Percentiles rank a stretch among this genome's conserved stretches.
These are phyloP conservation scores for Sphaerulina populicola DNA, from an alignment of 2,329 filamentous ascomycete species.

Conservation along the genomic window DNA sequence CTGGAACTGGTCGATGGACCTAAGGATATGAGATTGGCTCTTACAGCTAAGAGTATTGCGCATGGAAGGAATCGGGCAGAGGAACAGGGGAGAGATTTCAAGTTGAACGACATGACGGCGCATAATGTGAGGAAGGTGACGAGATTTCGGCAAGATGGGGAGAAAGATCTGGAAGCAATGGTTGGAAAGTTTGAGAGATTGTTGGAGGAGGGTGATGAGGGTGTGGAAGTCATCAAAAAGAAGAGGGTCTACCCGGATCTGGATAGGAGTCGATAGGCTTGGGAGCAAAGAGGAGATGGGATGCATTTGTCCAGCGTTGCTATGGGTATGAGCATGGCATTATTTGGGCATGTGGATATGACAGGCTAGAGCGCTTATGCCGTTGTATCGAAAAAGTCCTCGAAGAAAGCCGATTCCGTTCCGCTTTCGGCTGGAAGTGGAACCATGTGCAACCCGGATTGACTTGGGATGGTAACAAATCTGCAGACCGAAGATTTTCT, in stretches of 20 bases:
- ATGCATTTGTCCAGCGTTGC: too few relatives aligned
- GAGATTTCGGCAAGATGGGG: slow-evolving; percentile 58
- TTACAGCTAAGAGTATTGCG: slow-evolving; percentile 80
- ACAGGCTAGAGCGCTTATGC: too few relatives aligned
- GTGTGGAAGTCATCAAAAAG: slow-evolving; percentile 30
- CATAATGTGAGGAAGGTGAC: slow-evolving; percentile 80
- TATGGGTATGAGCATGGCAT: too few relatives aligned
- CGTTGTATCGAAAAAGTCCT: too few relatives aligned
- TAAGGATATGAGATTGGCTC: slow-evolving; percentile 85
- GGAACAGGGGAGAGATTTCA: slow-evolving; percentile 42
- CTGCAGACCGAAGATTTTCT: too few relatives aligned
- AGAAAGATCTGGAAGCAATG: slow-evolving; percentile 57
- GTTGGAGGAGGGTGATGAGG: slow-evolving; percentile 29
- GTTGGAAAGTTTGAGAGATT: slow-evolving; percentile 40
- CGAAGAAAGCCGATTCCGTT: too few relatives aligned
- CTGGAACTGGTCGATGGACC: slow-evolving; percentile 92
- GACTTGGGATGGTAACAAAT: too few relatives aligned
- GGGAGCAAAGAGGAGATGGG: too few relatives aligned
- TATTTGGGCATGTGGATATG: too few relatives aligned
- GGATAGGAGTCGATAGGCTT: slow-evolving; percentile 2
- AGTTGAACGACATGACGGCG: slow-evolving; percentile 61
- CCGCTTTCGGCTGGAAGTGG: too few relatives aligned
- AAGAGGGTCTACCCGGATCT: slow-evolving; percentile 31
- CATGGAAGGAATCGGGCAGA: slow-evolving; percentile 32
- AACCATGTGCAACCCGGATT: too few relatives aligned